These are phyloP conservation scores for Globisporangium mamillatum DNA, from an alignment of 352 stramenopile species.

Conservation along the genomic window DNA sequence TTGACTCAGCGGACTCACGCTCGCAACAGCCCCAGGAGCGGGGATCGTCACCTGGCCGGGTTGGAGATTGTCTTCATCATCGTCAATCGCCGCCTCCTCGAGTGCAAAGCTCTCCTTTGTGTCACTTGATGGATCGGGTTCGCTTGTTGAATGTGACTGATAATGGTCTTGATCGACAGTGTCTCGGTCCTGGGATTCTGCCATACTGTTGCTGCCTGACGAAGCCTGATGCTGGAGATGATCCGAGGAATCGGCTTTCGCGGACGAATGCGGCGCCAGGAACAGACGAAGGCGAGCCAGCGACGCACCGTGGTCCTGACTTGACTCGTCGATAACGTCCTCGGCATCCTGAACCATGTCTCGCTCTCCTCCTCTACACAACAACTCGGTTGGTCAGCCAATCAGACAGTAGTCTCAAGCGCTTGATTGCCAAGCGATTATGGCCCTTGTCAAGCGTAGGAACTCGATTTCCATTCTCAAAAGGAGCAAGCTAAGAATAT, in stretches of 20 bases:
- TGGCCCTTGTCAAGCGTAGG: not conserved
- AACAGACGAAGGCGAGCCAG: constrained; percentile 34
- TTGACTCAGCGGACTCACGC: constrained; percentile 40
- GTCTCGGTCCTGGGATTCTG: not conserved
- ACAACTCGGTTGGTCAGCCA: not conserved
- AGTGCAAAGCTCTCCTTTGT: not conserved
- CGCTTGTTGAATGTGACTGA: not conserved
- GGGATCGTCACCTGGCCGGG: constrained; percentile 25
- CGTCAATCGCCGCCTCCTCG: constrained; percentile 1
- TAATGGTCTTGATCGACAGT: not conserved
- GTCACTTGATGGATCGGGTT: not conserved
- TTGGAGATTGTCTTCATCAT: constrained; percentile 13
- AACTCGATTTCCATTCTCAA: not conserved
- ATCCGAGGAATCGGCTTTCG: not conserved
- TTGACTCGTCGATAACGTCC: not conserved
- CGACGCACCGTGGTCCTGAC: constrained; percentile 19
- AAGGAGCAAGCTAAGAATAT: constrained; percentile 9
- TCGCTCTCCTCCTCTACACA: not conserved
- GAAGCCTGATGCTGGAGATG: not conserved
- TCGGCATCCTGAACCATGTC: not conserved
- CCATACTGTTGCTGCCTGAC: not conserved
- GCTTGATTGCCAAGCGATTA: not conserved
- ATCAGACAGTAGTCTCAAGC: not conserved
- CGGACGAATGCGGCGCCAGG: constrained; percentile 25
- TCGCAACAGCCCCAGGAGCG: constrained; percentile 36